phyloP scores from a whole-genome alignment of 257 asterid species.

The Nicotiana obtusifolia region DNA sequence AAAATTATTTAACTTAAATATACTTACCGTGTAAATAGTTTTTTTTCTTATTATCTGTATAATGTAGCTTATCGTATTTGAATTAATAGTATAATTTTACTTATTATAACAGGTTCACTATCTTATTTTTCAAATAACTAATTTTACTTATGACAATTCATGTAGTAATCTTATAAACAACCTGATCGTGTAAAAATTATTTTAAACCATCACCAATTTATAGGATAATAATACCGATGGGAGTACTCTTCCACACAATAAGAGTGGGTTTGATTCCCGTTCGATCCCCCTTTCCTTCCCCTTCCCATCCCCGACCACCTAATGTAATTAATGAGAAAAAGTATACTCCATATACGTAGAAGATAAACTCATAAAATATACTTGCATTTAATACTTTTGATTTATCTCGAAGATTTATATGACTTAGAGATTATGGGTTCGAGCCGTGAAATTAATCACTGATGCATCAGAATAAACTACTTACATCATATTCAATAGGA shows the following conservation, averaged over 20 bases:
- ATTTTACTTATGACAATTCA: too few relatives aligned
- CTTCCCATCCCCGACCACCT: not conserved
- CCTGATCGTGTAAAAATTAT: too few relatives aligned
- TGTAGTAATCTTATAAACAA: too few relatives aligned
- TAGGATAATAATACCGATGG: not conserved
- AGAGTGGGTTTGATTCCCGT: not conserved
- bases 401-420: too few relatives aligned
- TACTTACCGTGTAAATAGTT: too few relatives aligned
- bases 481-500: too few relatives aligned
- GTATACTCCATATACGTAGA: not conserved
- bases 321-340: not conserved
- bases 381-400: not conserved
- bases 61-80: not conserved
- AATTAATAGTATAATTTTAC: not conserved
- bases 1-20: not conserved
- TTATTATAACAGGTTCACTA: not conserved
- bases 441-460: too few relatives aligned
- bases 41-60: not conserved
- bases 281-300: too few relatives aligned
- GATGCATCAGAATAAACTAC: too few relatives aligned
- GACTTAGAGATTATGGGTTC: too few relatives aligned
- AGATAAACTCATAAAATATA: not conserved
- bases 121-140: not conserved
- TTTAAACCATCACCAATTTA: not conserved
- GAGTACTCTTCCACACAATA: not conserved